Base-by-base conservation (phyloP, 192 early-diverging fungal species). In the Rhizoclosmatium sp. region DNA sequence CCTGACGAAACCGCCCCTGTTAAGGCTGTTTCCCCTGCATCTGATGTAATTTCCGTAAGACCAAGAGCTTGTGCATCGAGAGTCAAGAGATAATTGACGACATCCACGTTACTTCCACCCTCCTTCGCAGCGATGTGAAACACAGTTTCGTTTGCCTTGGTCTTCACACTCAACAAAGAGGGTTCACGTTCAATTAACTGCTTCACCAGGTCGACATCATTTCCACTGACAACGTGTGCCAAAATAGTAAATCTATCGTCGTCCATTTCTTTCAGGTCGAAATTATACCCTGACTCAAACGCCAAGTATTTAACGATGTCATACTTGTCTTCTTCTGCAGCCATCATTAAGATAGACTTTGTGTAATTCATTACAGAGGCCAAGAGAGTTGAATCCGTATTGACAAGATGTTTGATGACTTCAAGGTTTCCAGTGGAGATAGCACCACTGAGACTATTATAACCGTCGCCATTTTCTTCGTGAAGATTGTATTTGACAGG, bases 241-340 rank as follows among this genome's bases (percentile, higher is more conserved):
- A 69, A 12, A 21, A 9, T 14, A 41, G 67, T 69, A 10, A 14
- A 14, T 7, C 67, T 42, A 9, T 56, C 51, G 9, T 9, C 5
- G 31, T 71, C 51, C 39, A n/a, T 48, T 40, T 71, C 70, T 4
- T 48, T 58, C 39, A 71, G 9, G 47, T 71, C 70, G 41, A 39
- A 71, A 12, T 9, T 4, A 7, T 56, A 10, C 23, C 54, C 47
- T 23, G 70, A 49, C 39, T 71, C 70, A 4, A 40, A 12, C 4
- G 54, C 9, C 70, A 71, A 56, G 54, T 71, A 71, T 23, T 40
- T 49, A 4, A 71, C 3, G 1, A 71, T 47, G 5, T 56, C 51
- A 56, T 46, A 40, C 23, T 69, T 19, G 5, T 45, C 47, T 23
- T 49, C 12, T 47, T 49, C 54, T 48, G 70, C 16, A 4, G 48